Base-by-base conservation (phyloP, 495 filamentous ascomycete species). In the Copromyces sp. region DNA sequence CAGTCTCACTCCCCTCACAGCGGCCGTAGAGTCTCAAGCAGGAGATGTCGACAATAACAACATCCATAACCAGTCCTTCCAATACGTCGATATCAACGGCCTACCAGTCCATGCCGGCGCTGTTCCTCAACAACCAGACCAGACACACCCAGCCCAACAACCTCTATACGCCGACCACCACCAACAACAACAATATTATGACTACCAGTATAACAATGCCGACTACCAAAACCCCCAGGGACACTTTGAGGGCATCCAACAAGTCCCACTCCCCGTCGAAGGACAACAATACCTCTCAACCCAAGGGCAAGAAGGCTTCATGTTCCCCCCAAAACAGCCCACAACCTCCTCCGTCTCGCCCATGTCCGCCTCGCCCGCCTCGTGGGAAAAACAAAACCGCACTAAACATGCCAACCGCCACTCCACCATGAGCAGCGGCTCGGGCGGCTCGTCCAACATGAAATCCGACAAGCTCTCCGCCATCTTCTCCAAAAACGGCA, bases 401-500 rank as follows among this genome's bases (percentile, higher is more conserved):
- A 11, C 24, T 24, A 24, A 24, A 24, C 24, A 35, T 32, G 12
- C 53, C 29, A 61, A 61, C 53, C 53, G 53, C 0, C 24, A 61
- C 8, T 61, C 29, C 12, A 17, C 29, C 24, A 8, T 61, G 53
- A 61, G 53, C 53, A 35, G 11, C 0, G 1, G 1, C 2, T 61
- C 53, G 24, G 24, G 24, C 24, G 24, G 24, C 24, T 24, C 24
- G 24, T 24, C 24, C 24, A 24, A 24, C 29, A 8, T 12, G 12
- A 61, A 61, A 8, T 61, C 53, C 29, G 29, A 61, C 24, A 61
- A 61, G 6, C 53, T 61, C 24, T 61, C 53, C 2, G 53, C 65
- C 71, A 40, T 75, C 11, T 68, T 70, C 47, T 73, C 71, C 35
- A 44, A 37, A 72, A 44, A 53, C n/a, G 45, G 24, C 73, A 73